Base-by-base conservation (phyloP, 352 stramenopile species). In the Pythium plurisporium region DNA sequence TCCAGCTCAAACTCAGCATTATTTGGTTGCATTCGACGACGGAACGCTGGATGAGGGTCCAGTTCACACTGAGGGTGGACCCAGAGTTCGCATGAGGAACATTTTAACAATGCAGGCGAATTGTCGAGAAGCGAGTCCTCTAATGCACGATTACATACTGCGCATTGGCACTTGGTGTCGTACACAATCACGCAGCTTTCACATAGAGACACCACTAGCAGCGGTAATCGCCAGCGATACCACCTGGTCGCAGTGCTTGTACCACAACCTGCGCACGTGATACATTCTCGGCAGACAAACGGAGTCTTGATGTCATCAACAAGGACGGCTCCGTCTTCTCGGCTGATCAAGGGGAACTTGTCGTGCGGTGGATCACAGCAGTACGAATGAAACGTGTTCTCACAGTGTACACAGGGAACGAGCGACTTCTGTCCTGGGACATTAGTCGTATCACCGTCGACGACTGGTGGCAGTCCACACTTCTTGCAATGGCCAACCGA, bases 21-120 rank as follows among this genome's bases (percentile, higher is more conserved):
- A 20, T 57, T 33, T 15, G 36, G 22, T 20, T 50, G 33, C 15
- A 36, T 1, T 15, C 55, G 55, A 61, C 67, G 55, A 30, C 83
- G 68, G 41, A 91, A 87, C 8, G 72, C 74, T 55, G 79, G 67
- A 19, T 91, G 70, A 6, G 70, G 69, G 29, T 94, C 84, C 3
- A 78, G 79, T 29, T 95, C 86, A 45, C 86, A 95, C n/a, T 72
- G 66, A 7, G 76, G 69, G 34, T 95, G 86, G 5, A 92, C 77
- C 81, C 81, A 95, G 15, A 87, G 67, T n/a, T 86, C 65, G 27
- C 86, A 95, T 2, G 72, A 86, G 11, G 76, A 82, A 45, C 86
- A 95, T 12, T 81, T 74, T 5, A 94, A 62, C 40, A 93, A 57
- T 30, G 75, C 59, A 20, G 82, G 58, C 36, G 72, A 83, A 0